Conservation (phyloP, 2,329 filamentous ascomycete genomes). For the Nemania sp. region DNA sequence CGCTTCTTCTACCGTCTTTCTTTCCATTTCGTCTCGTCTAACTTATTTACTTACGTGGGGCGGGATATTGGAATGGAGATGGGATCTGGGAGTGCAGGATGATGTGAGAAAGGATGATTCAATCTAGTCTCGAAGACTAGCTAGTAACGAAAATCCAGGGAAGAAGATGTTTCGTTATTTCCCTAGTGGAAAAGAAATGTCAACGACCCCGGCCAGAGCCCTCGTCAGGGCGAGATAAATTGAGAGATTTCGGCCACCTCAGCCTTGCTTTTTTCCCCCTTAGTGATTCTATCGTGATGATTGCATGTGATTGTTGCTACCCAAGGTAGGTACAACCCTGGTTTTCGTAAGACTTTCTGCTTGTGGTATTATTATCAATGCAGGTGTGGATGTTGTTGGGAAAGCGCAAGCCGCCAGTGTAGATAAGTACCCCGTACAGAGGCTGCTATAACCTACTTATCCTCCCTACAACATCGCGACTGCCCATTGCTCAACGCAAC, state of each 20-base stretch:
- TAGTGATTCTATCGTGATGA: background rate
- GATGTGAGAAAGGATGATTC: slow-evolving; percentile 24
- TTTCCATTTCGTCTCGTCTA: slow-evolving; percentile 4
- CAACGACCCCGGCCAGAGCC: slow-evolving; percentile 28
- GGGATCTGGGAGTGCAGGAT: slow-evolving; percentile 12
- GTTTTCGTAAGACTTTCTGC: background rate
- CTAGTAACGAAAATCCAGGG: slow-evolving; percentile 21
- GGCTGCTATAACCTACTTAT: too few relatives aligned
- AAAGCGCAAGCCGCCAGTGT: too few relatives aligned
- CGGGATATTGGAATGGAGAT: slow-evolving; percentile 6
- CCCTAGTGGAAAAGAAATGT: slow-evolving; percentile 15
- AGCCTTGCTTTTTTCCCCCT: slow-evolving; percentile 6
- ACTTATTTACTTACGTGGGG: slow-evolving; percentile 3
- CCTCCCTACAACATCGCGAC: too few relatives aligned
- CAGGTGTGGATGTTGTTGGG: too few relatives aligned
- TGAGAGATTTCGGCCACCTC: slow-evolving; percentile 36
- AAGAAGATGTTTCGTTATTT: slow-evolving; percentile 13
- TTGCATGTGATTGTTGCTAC: slow-evolving; percentile 6
- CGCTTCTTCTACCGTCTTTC: slow-evolving; percentile 11
- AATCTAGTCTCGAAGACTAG: slow-evolving; percentile 25
- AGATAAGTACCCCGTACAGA: too few relatives aligned
- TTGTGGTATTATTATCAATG: background rate
- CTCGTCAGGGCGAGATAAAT: slow-evolving; percentile 34
- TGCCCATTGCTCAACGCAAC: too few relatives aligned
- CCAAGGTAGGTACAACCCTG: too few relatives aligned